These are phyloP conservation scores for Chaetomiaceae sp. DNA, from an alignment of 2,329 filamentous ascomycete species.

Conservation along the genomic window DNA sequence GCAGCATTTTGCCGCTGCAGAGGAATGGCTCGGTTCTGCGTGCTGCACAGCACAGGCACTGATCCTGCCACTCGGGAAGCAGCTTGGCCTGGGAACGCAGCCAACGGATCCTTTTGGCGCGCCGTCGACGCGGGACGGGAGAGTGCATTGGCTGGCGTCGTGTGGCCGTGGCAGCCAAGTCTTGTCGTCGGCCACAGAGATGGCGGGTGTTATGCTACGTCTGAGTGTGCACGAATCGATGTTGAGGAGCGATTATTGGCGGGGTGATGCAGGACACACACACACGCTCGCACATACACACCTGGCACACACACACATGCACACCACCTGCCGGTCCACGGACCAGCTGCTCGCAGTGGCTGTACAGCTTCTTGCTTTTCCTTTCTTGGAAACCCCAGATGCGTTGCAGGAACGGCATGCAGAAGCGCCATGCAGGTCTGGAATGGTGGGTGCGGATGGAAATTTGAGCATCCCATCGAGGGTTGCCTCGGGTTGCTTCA, in stretches of 20 bases:
- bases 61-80: slow-evolving; percentile 17
- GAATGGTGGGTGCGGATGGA: slow-evolving; percentile 6
- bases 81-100: slow-evolving; percentile 2
- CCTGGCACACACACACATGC: too few relatives aligned
- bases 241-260: too few relatives aligned
- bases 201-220: too few relatives aligned
- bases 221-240: too few relatives aligned
- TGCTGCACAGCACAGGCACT: slow-evolving; percentile 7
- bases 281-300: background rate
- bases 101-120: background rate
- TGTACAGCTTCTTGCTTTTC: too few relatives aligned
- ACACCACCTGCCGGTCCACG: too few relatives aligned
- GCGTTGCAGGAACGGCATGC: background rate
- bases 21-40: slow-evolving; percentile 9
- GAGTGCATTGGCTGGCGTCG: background rate
- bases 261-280: slow-evolving; percentile 4
- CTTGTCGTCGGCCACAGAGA: too few relatives aligned
- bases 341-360: background rate
- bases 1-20: slow-evolving; percentile 20
- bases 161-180: too few relatives aligned
- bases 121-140: background rate
- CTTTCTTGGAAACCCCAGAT: too few relatives aligned
- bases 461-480: slow-evolving; percentile 1
- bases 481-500: too few relatives aligned
- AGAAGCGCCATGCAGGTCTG: slow-evolving; percentile 13